Percentiles rank a stretch among this genome's conserved stretches.
Conservation (phyloP, 495 filamentous ascomycete genomes). For the Penicillium turbatum region DNA sequence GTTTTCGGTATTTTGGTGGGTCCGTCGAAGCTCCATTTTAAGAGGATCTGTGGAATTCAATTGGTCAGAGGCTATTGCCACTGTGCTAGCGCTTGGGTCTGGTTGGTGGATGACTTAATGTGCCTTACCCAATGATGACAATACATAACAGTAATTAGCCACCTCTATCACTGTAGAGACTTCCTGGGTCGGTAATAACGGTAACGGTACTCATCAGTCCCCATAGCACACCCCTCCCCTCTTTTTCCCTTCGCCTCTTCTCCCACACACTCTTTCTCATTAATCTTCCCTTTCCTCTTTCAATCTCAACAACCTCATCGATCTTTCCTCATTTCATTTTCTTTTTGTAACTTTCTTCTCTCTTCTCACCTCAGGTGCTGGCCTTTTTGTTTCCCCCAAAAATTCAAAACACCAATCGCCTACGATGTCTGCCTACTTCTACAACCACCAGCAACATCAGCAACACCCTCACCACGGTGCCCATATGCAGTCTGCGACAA, state of each 20-base stretch:
- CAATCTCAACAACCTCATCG: constrained; percentile 23
- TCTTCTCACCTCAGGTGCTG: constrained; percentile 23
- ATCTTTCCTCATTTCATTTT: constrained; percentile 21
- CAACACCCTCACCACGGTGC: constrained; percentile 47
- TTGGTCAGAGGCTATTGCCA: constrained; percentile 21
- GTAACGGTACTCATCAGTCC: constrained; percentile 10
- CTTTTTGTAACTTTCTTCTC: constrained; percentile 32
- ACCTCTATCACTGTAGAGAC: not conserved
- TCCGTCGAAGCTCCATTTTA: not conserved
- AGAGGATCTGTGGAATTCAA: constrained; percentile 1
- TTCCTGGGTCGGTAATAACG: constrained; percentile 3
- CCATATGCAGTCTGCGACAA: constrained; percentile 44
- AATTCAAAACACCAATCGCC: not conserved
- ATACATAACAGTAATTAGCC: constrained; percentile 2
- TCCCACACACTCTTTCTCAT: constrained; percentile 19
- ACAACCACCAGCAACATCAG: constrained; percentile 55
- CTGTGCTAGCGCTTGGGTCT: constrained; percentile 22
- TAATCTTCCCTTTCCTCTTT: constrained; percentile 27
- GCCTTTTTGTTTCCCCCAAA: not conserved
- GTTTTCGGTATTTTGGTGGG: constrained; percentile 6
- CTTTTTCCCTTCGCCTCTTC: constrained; percentile 23
- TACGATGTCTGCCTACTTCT: constrained; percentile 77
- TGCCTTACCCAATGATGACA: constrained; percentile 1
- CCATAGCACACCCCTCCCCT: constrained; percentile 24
- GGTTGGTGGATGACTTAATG: constrained; percentile 35